Evolutionary conservation across 345 rosid genomes (phyloP).

Genomic region (Odontarrhena argentea): DNA sequence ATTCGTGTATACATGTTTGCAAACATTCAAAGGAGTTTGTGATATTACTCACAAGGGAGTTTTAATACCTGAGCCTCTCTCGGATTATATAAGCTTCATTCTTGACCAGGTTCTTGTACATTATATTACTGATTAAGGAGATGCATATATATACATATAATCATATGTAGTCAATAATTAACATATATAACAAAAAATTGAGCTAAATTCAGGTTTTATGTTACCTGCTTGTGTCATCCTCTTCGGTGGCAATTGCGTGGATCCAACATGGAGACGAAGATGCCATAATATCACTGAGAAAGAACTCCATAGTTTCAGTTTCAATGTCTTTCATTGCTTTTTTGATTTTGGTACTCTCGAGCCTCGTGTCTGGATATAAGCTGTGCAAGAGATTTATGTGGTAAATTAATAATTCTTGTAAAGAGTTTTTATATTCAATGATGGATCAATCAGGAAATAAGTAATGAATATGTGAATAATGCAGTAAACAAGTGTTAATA

Average conservation of each 20-base stretch:
- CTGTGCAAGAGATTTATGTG: conserved; percentile 85
- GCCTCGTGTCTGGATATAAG: conserved; percentile 69
- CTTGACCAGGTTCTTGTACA: conserved; percentile 59
- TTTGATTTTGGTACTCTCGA: conserved; percentile 46
- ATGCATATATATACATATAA: not conserved
- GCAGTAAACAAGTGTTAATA: not conserved
- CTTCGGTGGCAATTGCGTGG: conserved; percentile 55
- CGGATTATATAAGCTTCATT: conserved; percentile 63
- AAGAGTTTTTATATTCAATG: not conserved
- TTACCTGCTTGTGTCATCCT: conserved; percentile 69
- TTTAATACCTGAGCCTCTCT: conserved; percentile 61
- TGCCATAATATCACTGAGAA: conserved; percentile 45
- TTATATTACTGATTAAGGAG: not conserved
- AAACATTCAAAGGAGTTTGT: conserved; percentile 69
- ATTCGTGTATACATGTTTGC: conserved; percentile 61
- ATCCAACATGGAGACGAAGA: conserved; percentile 39
- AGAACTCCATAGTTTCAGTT: conserved; percentile 47
- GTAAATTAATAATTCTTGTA: conserved; percentile 37
- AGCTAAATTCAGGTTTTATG: conserved; percentile 49
- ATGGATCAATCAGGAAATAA: not conserved
- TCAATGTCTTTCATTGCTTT: conserved; percentile 57
- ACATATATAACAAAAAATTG: not conserved
- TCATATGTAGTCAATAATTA: conserved; percentile 1
- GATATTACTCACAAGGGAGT: conserved; percentile 68
- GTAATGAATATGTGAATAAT: not conserved